Conservation (phyloP, 768 basidiomycete species). For the Leccinum uliginosum region DNA sequence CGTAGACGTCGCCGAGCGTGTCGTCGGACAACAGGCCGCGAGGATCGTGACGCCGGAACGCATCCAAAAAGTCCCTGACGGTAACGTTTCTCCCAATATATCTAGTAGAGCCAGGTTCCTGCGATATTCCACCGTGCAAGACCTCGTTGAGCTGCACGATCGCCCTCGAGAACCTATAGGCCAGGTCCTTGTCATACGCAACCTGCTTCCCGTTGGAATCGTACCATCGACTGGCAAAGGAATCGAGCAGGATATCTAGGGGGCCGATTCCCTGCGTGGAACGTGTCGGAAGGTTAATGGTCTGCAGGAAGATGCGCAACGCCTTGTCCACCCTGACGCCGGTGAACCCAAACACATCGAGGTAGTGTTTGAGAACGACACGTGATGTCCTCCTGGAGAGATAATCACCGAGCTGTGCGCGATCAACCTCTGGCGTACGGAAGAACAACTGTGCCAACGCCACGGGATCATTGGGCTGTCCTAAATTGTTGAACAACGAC, state of each 20-base stretch:
- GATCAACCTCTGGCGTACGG: constrained; percentile 79
- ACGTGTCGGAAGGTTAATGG: constrained; percentile 61
- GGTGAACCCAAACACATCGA: constrained; percentile 84
- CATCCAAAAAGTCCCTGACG: constrained; percentile 75
- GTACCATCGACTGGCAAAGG: constrained; percentile 87
- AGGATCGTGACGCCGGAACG: constrained; percentile 76
- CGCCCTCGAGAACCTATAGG: constrained; percentile 70
- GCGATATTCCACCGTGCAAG: constrained; percentile 69
- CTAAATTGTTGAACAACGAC: constrained; percentile 61
- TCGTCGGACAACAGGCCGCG: constrained; percentile 69
- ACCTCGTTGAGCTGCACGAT: constrained; percentile 87
- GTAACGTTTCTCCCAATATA: constrained; percentile 58
- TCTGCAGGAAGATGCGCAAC: constrained; percentile 82
- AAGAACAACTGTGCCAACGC: constrained; percentile 78
- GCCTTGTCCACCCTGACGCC: constrained; percentile 86
- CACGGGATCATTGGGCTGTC: constrained; percentile 58
- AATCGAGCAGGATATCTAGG: constrained; percentile 65
- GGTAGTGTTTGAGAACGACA: constrained; percentile 72
- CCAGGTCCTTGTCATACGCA: constrained; percentile 79
- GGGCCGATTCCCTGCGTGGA: constrained; percentile 25
- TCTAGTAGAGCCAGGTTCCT: constrained; percentile 53
- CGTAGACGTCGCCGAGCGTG: constrained; percentile 71
- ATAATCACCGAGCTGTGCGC: constrained; percentile 79
- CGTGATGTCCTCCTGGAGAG: constrained; percentile 71
- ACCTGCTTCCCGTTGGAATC: constrained; percentile 79